These are phyloP conservation scores for Daedaleopsis sinensis DNA, from an alignment of 768 basidiomycete genomes.

Conservation along the genomic window DNA sequence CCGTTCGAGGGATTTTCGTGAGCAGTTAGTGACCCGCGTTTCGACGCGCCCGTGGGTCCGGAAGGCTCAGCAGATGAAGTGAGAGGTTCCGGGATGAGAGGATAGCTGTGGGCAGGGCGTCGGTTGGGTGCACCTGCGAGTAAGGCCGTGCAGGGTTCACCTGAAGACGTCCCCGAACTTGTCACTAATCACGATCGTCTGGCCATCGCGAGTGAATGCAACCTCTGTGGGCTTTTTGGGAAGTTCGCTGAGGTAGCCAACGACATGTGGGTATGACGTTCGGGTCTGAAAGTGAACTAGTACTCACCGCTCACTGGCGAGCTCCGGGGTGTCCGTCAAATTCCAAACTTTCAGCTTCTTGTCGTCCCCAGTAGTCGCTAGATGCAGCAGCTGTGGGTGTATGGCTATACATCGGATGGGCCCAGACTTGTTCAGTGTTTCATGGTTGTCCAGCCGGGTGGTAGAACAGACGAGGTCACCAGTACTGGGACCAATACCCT, in stretches of 20 bases:
- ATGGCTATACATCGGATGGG: conserved; percentile 63
- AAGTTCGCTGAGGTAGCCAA: conserved; percentile 55
- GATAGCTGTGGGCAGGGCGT: conserved; percentile 49
- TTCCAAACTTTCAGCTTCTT: conserved; percentile 81
- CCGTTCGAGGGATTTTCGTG: conserved; percentile 75
- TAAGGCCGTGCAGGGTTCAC: conserved; percentile 35
- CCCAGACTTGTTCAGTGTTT: conserved; percentile 47
- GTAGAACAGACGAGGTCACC: conserved; percentile 55
- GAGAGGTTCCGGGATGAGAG: conserved; percentile 43
- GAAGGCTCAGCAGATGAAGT: background rate
- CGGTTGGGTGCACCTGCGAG: conserved; percentile 3
- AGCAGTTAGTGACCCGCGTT: conserved; percentile 45
- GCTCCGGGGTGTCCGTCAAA: conserved; percentile 49
- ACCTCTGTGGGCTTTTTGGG: conserved; percentile 83
- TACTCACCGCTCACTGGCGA: conserved; percentile 65
- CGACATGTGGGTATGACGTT: background rate
- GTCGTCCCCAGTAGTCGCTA: conserved; percentile 76
- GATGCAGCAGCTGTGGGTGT: conserved; percentile 44
- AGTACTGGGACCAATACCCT: conserved; percentile 42
- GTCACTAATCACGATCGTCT: conserved; percentile 81
- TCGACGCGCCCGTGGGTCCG: conserved; percentile 23
- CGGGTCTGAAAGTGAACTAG: background rate
- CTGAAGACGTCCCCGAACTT: conserved; percentile 95
- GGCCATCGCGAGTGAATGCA: conserved; percentile 58
- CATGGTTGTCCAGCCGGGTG: conserved; percentile 32